Percentiles rank a stretch among this genome's conserved stretches.
Evolutionary conservation across 176 grass and related monocot genomes (phyloP).

Genomic region (Hordeum vulgare): MorexV3_pseudomolecules_assembly NC_058522.1:17883777-17884276

Average conservation of each 20-base stretch:
- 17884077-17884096: neutral
- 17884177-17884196: constrained; percentile 77
- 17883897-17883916: constrained; percentile 94
- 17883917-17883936: constrained; percentile 97
- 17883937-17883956: constrained; percentile 80
- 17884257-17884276: constrained; percentile 63
- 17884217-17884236: constrained; percentile 88
- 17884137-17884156: constrained; percentile 76
- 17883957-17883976: constrained; percentile 82
- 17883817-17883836: neutral
- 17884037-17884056: constrained; percentile 86
- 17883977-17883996: constrained; percentile 61
- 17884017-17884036: constrained; percentile 85
- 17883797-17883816: neutral
- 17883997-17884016: constrained; percentile 84
- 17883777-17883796: neutral
- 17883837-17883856: constrained; percentile 97
- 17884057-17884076: neutral
- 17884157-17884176: constrained; percentile 86
- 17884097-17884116: neutral
- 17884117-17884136: constrained; percentile 61
- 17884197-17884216: constrained; percentile 76
- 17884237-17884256: constrained; percentile 79
- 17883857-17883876: constrained; percentile 99
- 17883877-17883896: constrained; percentile 90